Evolutionary conservation across 352 stramenopile species (phyloP), one percentile per base, ranked within the genome.

Genomic region (Globisporangium uncinulatum): DNA sequence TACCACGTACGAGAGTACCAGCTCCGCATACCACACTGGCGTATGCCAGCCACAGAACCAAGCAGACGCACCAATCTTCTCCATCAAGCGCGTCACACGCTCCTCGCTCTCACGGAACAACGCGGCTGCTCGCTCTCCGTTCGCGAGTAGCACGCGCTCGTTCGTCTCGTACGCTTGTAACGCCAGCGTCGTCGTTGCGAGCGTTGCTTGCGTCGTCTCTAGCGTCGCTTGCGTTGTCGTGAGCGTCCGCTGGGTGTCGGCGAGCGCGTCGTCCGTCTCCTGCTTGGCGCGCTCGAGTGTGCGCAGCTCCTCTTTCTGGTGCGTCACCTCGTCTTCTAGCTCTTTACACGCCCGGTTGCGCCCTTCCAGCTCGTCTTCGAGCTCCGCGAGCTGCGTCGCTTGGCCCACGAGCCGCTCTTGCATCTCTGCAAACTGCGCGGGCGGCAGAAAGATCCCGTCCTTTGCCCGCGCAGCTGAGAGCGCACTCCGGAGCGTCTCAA

Each of bases 361-460:
- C 45, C 54, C 73, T 45, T 91, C 86, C 0, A 95, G 62, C 57
- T 94, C 87, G 13, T 96, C 85, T 63, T 95, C 86, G 0, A 92
- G 66, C 61, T 92, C 81, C 0, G 65, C 53, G 6, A 97, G 63
- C 71, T 97, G 86, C 2, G 65, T 73, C 4, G 69, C 60, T 54
- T 96, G 86, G 2, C 83, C 79, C 6, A 70, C 69, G 17, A 97
- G 61, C 13, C 80, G 73, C 48, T 91, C 82, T 70, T 96, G 77
- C 86, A 98, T 97, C 53, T 97, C 88, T 9, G 91, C 79, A 61
- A 91, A 98, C 55, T 96, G 79, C 14, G 86, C 89, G 21, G 91
- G 76, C 7, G 87, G 86, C 13, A 98, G 58, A 41, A 92, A 97
- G 29, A 98, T 93, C 11, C 93, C 93, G 48, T 98, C 93, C 67